Evolutionary conservation across 495 filamentous ascomycete species (phyloP).

Genomic region (Aspergillus saccharolyticus): DNA sequence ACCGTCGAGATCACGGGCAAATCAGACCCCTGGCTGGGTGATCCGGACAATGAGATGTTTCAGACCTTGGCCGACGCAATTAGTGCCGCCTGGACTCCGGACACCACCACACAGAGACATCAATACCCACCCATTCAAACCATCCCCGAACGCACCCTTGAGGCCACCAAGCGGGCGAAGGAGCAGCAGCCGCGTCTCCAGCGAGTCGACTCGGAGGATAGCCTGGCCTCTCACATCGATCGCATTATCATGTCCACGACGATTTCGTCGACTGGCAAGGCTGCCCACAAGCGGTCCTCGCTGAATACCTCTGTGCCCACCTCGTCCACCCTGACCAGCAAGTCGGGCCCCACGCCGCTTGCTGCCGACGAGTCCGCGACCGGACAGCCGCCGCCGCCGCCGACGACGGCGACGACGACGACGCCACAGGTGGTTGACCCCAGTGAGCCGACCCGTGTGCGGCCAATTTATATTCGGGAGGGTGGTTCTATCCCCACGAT

Average conservation of each 20-base stretch:
- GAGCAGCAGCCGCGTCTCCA: conserved; percentile 18
- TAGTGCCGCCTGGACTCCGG: conserved; percentile 65
- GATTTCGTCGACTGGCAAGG: conserved; percentile 34
- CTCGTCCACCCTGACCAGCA: conserved; percentile 52
- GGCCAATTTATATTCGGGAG: conserved; percentile 82
- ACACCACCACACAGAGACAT: conserved; percentile 26
- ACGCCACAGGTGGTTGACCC: neutral
- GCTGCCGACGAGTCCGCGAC: neutral
- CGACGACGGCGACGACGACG: neutral
- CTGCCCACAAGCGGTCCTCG: conserved; percentile 33
- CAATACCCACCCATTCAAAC: conserved; percentile 28
- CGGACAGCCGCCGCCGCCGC: no score
- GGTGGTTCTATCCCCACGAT: conserved; percentile 92
- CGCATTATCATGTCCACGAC: conserved; percentile 44
- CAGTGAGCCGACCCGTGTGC: conserved; percentile 19
- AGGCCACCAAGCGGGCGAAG: conserved; percentile 10
- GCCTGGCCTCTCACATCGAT: conserved; percentile 43
- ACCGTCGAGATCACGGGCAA: conserved; percentile 82
- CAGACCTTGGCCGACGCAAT: conserved; percentile 82
- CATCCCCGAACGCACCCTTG: conserved; percentile 11
- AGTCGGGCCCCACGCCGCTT: conserved; percentile 8
- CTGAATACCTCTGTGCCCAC: conserved; percentile 45
- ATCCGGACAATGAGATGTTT: conserved; percentile 87
- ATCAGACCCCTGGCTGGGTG: conserved; percentile 94
- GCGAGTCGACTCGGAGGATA: conserved; percentile 41